Conservation (phyloP, 2,329 filamentous ascomycete species). For the Fusarium decemcellulare region DNA sequence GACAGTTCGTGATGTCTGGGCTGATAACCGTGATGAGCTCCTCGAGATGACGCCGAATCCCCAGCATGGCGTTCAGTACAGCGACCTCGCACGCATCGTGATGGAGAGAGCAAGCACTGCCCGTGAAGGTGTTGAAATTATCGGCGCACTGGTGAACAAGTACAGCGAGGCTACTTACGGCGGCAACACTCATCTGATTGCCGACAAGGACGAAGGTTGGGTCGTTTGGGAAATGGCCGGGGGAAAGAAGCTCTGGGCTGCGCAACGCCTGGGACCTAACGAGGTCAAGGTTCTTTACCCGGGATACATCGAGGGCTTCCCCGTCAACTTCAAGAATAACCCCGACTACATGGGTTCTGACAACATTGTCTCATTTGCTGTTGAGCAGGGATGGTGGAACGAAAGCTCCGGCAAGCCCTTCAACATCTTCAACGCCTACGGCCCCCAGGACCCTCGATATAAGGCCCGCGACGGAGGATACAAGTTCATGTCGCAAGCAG, state of each 20-base stretch:
- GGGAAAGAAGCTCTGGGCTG: slow-evolving; percentile 41
- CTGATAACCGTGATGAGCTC: slow-evolving; percentile 41
- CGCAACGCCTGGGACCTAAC: slow-evolving; percentile 37
- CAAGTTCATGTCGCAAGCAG: slow-evolving; percentile 44
- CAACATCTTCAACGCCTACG: slow-evolving; percentile 42
- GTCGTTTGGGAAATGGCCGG: slow-evolving; percentile 45
- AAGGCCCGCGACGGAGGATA: slow-evolving; percentile 43
- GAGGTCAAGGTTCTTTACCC: slow-evolving; percentile 44
- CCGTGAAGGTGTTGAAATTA: slow-evolving; percentile 39
- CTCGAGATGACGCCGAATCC: slow-evolving; percentile 42
- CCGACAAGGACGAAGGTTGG: slow-evolving; percentile 43
- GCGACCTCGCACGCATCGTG: slow-evolving; percentile 42
- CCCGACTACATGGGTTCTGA: slow-evolving; percentile 36
- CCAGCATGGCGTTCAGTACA: slow-evolving; percentile 41
- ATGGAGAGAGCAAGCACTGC: slow-evolving; percentile 41
- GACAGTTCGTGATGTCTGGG: slow-evolving; percentile 42
- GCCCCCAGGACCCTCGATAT: slow-evolving; percentile 38
- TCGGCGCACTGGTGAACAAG: slow-evolving; percentile 32
- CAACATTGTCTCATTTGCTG: slow-evolving; percentile 42
- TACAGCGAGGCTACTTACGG: slow-evolving; percentile 42
- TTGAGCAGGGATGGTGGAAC: slow-evolving; percentile 44
- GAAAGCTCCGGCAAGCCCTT: slow-evolving; percentile 34
- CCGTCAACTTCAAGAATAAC: slow-evolving; percentile 22
- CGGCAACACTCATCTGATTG: slow-evolving; percentile 42
- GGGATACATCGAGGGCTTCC: slow-evolving; percentile 42